Evolutionary conservation across 2,329 filamentous ascomycete species (phyloP).

Genomic region (Talaromyces albobiverticillius): DNA sequence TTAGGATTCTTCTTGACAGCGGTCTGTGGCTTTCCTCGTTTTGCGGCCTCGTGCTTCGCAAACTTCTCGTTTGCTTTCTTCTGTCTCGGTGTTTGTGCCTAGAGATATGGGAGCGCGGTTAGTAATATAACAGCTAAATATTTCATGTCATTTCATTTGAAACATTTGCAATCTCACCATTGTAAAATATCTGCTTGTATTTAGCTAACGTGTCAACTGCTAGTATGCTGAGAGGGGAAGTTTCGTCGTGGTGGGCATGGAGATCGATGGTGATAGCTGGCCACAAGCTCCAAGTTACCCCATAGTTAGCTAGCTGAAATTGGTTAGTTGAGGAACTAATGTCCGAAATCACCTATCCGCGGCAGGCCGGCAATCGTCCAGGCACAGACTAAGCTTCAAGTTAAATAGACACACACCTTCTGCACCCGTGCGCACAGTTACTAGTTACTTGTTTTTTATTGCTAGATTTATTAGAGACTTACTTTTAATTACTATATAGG

Average conservation of each 20-base stretch:
- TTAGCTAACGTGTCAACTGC: background rate
- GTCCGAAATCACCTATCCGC: background rate
- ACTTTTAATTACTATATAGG: too few species aligned
- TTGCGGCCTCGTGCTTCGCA: conserved; percentile 57
- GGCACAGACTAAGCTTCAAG: too few species aligned
- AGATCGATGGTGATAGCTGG: background rate
- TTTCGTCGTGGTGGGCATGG: background rate
- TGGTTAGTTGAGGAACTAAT: too few species aligned
- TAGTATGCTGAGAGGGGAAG: background rate
- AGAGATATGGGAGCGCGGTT: background rate
- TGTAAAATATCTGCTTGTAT: background rate
- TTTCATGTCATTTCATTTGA: background rate
- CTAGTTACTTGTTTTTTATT: too few species aligned
- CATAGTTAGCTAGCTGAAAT: background rate
- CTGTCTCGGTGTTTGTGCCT: conserved; percentile 66
- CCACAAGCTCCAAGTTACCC: background rate
- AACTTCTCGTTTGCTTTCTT: conserved; percentile 62
- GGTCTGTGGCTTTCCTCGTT: conserved; percentile 55
- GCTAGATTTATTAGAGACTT: too few species aligned
- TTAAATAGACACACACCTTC: too few species aligned
- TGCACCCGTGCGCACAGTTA: too few species aligned
- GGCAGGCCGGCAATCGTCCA: too few species aligned
- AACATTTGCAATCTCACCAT: background rate
- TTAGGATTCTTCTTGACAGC: conserved; percentile 46
- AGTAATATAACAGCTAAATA: too few species aligned